Conservation (phyloP, 164 flowering plant species). For the Sextonia rubra region DNA sequence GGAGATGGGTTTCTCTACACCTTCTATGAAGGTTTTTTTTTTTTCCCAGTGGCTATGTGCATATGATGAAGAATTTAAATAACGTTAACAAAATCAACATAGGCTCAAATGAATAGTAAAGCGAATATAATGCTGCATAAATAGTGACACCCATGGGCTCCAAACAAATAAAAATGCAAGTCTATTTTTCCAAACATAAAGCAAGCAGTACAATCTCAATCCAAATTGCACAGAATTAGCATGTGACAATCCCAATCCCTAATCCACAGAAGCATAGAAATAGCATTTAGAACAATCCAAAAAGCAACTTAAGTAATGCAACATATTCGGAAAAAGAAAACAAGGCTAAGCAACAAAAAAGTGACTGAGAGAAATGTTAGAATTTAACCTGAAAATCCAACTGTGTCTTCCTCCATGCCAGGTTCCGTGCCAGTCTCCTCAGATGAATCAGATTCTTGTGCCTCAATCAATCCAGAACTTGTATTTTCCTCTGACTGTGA, state of each 20-base stretch:
- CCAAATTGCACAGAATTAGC: background rate
- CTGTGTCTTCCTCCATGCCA: constrained; percentile 47
- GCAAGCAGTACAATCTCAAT: background rate
- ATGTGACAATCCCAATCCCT: background rate
- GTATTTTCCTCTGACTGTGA: constrained; percentile 35
- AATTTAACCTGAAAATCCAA: constrained; percentile 53
- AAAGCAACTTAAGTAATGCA: background rate
- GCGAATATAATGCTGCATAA: too few relatives aligned
- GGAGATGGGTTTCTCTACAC: too few relatives aligned
- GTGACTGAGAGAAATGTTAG: background rate
- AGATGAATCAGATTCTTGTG: constrained; percentile 63
- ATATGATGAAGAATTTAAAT: too few relatives aligned
- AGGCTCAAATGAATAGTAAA: too few relatives aligned
- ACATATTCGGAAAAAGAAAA: background rate
- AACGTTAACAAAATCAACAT: too few relatives aligned
- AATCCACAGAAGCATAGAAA: background rate
- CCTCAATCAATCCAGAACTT: constrained; percentile 47
- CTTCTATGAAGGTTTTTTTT: too few relatives aligned
- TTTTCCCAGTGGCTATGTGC: too few relatives aligned
- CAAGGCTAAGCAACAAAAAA: background rate
- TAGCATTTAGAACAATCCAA: background rate
- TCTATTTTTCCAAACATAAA: background rate
- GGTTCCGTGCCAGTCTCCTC: constrained; percentile 47
- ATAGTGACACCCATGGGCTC: too few relatives aligned
- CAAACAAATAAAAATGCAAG: too few relatives aligned